Evolutionary conservation across 2,329 filamentous ascomycete species (phyloP), one percentile per base, ranked within the genome.

Genomic region (Paracamarosporium sp.): DNA sequence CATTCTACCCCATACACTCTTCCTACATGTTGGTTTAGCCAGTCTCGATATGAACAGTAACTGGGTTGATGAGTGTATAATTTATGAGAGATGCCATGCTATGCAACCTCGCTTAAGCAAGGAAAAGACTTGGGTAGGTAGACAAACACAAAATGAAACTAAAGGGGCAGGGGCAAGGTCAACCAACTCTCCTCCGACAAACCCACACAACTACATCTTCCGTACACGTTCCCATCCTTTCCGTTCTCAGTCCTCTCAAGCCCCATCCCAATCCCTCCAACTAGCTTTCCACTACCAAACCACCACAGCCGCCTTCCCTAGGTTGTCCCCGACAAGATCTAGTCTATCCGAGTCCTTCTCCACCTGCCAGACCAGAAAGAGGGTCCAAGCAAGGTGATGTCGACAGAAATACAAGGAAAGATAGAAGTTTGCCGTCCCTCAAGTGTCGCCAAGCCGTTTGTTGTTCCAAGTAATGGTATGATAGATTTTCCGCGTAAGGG

Each of bases 381-480:
- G 48, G 43, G 55, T 41, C 33, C 12, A 54, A 46, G 41, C 53
- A 57, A 50, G 50, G 33, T 38, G 25, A 45, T 36, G 17, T 31
- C 24, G 38, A 50, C 55, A 31, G 35, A 59, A 57, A 55, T 57
- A 62, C 58, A 60, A 60, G 56, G 53, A 62, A 59, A 55, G 63
- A 55, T 48, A 46, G 30, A 63, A 59, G 58, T 61, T 57, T 61
- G 58, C 62, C 67, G 62, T 67, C 62, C 57, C 60, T 63, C 68
- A 48, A 58, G 45, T 65, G 66, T 73, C 71, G 70, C 71, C 71
- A 74, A 75, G 72, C 72, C 71, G 70, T 69, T 70, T 50, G 45
- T 51, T 51, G 35, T 66, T 64, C 61, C 60, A 72, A 73, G 63
- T 60, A 69, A 71, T 69, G 70, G 71, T 72, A 73, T 69, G 73